A percentile compares a stretch with the other conserved stretches of the same genome.
Evolutionary conservation across 2,329 filamentous ascomycete species (phyloP).

Genomic region (Aspergillus awamori): DNA sequence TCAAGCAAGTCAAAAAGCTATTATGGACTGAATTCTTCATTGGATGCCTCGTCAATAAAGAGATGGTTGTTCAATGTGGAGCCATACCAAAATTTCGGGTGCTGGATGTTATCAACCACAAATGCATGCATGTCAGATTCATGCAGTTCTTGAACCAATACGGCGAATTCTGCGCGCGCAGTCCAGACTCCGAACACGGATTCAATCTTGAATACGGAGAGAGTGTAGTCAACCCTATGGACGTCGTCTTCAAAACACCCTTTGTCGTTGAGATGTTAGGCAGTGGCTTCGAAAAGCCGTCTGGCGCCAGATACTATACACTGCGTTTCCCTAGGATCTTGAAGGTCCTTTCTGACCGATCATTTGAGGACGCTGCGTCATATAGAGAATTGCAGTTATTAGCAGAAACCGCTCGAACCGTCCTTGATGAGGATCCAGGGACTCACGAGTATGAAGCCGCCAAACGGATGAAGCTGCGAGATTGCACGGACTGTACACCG

Average conservation of each 20-base stretch:
- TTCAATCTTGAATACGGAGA: slow-evolving; percentile 54
- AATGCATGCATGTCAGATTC: slow-evolving; percentile 53
- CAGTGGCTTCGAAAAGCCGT: slow-evolving; percentile 74
- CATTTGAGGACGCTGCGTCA: slow-evolving; percentile 67
- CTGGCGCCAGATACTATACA: slow-evolving; percentile 70
- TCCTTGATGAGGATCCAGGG: slow-evolving; percentile 56
- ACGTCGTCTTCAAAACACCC: slow-evolving; percentile 65
- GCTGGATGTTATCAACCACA: slow-evolving; percentile 62
- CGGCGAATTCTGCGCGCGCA: slow-evolving; percentile 51
- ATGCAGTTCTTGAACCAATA: slow-evolving; percentile 55
- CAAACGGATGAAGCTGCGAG: slow-evolving; percentile 59
- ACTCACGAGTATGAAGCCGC: slow-evolving; percentile 67
- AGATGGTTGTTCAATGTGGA: slow-evolving; percentile 56
- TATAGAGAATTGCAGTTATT: slow-evolving; percentile 71
- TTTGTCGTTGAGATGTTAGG: slow-evolving; percentile 80
- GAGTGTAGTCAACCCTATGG: slow-evolving; percentile 36
- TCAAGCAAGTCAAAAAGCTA: slow-evolving; percentile 54
- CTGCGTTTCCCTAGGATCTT: slow-evolving; percentile 75
- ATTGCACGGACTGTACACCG: slow-evolving; percentile 34
- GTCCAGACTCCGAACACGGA: slow-evolving; percentile 32
- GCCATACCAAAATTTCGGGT: slow-evolving; percentile 65
- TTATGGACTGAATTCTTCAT: slow-evolving; percentile 81
- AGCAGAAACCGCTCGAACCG: slow-evolving; percentile 60
- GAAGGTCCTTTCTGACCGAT: slow-evolving; percentile 77
- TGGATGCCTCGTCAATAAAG: slow-evolving; percentile 72